Evolutionary conservation across 2,329 filamentous ascomycete species (phyloP), one percentile per base, ranked within the genome.

Genomic region (Paraphaeosphaeria sporulosa): DNA sequence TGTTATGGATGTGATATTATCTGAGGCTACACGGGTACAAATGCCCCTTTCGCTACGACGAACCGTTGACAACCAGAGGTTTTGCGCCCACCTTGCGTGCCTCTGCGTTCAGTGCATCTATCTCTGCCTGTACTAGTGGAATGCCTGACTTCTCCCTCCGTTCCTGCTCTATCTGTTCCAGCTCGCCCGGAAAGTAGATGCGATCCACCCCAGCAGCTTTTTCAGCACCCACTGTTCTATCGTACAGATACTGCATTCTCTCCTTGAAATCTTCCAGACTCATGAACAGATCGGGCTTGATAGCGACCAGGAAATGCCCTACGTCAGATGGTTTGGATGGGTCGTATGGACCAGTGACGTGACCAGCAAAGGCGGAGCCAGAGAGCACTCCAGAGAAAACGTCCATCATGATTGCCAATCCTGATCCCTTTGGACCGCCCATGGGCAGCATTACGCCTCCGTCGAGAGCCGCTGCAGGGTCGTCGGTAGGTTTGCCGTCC

Each of bases 341-440:
- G 70, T 93, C 90, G 73, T 95, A 95, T 0, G 92, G 92, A 19
- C 86, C 86, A 0, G 88, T 90, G 19, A 95, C 92, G 69, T 90
- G 83, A 0, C 91, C 91, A 0, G 90, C 92, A 76, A 92, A 95
- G 0, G 91, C 91, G 34, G 88, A 89, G 0, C 91, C 92, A 0
- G 90, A 92, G 0, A 95, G 70, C 0, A 91, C 89, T 0, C 91
- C 92, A 0, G 90, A 93, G 72, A 95, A 94, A 2, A 96, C 90
- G 71, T 95, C 91, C 92, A 95, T 95, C 90, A 93, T 94, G 57
- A 95, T 86, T 0, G 90, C 82, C 43, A 95, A 75, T 0, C 86
- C 92, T 2, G 89, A 91, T 0, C 92, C 92, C 76, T 95, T 95
- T 0, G 92, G 91, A 0, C 92, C 92, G 2, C 91, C 91, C 90